A percentile compares a stretch with the other conserved stretches of the same genome.
These are phyloP conservation scores for Grigorovia transvaalensis DNA, from an alignment of 805 yeast species.

Conservation along the genomic window DNA sequence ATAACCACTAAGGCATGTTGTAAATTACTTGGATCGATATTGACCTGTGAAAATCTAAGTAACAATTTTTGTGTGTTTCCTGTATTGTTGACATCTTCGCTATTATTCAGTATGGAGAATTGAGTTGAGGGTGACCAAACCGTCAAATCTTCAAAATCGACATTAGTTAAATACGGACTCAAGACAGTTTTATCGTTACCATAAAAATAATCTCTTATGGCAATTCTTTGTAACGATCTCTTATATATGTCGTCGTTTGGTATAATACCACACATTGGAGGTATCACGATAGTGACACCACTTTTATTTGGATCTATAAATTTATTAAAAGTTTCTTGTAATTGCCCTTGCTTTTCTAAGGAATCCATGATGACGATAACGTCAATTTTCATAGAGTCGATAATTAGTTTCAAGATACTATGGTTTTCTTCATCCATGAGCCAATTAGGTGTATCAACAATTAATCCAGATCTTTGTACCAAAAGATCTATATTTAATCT, in stretches of 20 bases:
- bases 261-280: constrained; percentile 67
- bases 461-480: constrained; percentile 26
- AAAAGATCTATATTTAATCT: constrained; percentile 20
- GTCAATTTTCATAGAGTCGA: constrained; percentile 15
- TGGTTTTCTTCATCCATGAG: constrained; percentile 11
- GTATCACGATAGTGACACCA: constrained; percentile 40
- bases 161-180: constrained; percentile 79
- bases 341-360: constrained; percentile 1
- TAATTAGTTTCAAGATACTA: constrained; percentile 10
- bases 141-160: constrained; percentile 48
- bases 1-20: constrained; percentile 72
- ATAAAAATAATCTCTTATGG: constrained; percentile 82
- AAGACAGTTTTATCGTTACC: constrained; percentile 58
- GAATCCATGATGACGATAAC: constrained; percentile 12
- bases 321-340: background rate
- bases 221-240: constrained; percentile 62
- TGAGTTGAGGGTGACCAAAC: constrained; percentile 45
- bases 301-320: background rate
- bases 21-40: constrained; percentile 43
- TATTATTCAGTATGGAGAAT: constrained; percentile 18
- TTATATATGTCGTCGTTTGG: constrained; percentile 59
- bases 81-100: constrained; percentile 1
- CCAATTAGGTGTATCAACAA: constrained; percentile 25
- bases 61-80: constrained; percentile 3
- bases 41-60: constrained; percentile 26